Conservation (phyloP, 345 rosid species). For the Populus davidiana region DNA sequence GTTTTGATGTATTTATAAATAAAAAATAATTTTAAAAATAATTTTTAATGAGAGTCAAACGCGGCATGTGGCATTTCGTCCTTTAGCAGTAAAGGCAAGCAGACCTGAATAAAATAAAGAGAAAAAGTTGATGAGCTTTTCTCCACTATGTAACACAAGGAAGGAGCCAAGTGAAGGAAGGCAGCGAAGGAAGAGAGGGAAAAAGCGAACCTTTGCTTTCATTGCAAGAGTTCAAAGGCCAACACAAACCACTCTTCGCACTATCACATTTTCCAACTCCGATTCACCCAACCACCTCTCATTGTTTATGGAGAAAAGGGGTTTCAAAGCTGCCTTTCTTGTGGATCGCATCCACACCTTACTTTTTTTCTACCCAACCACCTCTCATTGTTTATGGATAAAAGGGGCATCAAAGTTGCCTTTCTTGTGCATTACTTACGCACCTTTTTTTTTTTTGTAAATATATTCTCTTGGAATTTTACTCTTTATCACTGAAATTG, state of each 20-base stretch:
- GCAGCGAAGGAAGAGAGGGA: no score
- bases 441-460: not conserved
- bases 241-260: not conserved
- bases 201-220: conserved; percentile 13
- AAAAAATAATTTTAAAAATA: no score
- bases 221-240: conserved; percentile 6
- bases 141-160: not conserved
- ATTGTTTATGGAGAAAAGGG: not conserved
- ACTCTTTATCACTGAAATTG: no score
- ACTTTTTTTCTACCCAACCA: not conserved
- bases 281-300: conserved; percentile 12
- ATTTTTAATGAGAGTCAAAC: not conserved
- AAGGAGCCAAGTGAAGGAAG: not conserved
- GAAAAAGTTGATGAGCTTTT: conserved; percentile 21
- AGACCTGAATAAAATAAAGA: not conserved
- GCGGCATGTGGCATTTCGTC: conserved; percentile 1
- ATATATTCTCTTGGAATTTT: not conserved
- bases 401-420: not conserved
- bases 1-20: no score
- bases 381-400: not conserved
- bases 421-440: not conserved
- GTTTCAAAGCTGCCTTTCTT: not conserved
- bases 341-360: no score
- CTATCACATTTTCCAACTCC: conserved; percentile 7
- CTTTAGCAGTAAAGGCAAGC: not conserved